Percentiles rank a stretch among this genome's conserved stretches.
Conservation (phyloP, 768 basidiomycete species). For the Leccinum imitatum region DNA sequence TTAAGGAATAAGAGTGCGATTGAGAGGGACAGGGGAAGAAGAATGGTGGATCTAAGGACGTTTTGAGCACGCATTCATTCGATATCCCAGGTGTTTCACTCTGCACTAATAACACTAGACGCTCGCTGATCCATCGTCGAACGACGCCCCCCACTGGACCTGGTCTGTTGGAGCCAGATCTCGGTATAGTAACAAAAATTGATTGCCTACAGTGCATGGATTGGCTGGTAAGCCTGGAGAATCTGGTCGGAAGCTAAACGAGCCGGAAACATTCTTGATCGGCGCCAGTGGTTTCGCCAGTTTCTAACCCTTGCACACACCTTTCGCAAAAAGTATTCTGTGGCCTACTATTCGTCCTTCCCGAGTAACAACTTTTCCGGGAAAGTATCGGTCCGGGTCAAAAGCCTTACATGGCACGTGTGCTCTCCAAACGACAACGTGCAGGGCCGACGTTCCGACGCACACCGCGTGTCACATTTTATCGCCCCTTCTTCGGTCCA, state of each 20-base stretch:
- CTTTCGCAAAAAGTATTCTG: constrained; percentile 3
- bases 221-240: background rate
- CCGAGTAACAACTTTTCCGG: constrained; percentile 11
- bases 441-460: background rate
- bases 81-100: background rate
- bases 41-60: constrained; percentile 64
- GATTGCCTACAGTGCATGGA: background rate
- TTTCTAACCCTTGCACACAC: background rate
- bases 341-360: background rate
- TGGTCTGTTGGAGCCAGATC: background rate
- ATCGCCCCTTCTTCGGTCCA: background rate
- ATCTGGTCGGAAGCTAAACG: background rate
- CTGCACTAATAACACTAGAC: background rate
- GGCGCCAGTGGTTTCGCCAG: background rate
- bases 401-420: constrained; percentile 8
- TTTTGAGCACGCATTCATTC: constrained; percentile 27
- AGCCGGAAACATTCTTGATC: background rate
- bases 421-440: constrained; percentile 15
- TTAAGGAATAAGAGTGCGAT: constrained; percentile 66
- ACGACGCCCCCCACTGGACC: background rate
- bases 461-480: background rate
- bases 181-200: background rate
- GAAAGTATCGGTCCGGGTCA: background rate
- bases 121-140: background rate
- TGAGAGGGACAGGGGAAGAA: constrained; percentile 82